Conservation (phyloP, 371 early-diverging fungal species). For the Mortierella sp. region DNA sequence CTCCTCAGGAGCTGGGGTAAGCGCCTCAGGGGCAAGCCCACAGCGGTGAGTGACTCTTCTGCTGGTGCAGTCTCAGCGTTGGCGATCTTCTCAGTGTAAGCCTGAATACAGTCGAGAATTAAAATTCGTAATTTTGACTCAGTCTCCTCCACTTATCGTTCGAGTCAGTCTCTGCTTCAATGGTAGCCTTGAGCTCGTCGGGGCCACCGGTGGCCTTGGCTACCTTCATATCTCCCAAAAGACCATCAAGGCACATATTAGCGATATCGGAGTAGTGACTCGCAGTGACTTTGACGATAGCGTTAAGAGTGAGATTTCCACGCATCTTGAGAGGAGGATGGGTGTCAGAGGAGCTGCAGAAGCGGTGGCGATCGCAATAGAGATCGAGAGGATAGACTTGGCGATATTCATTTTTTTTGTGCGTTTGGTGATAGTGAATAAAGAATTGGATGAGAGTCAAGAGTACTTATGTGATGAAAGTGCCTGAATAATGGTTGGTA, state of each 20-base stretch:
- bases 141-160: slow-evolving; percentile 36
- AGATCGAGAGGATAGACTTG: slow-evolving; percentile 36
- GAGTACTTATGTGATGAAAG: slow-evolving; percentile 4
- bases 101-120: slow-evolving; percentile 26
- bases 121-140: slow-evolving; percentile 18
- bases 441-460: not conserved
- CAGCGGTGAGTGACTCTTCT: slow-evolving; percentile 9
- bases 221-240: slow-evolving; percentile 27
- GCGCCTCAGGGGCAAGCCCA: slow-evolving; percentile 12
- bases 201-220: slow-evolving; percentile 50
- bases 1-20: not conserved
- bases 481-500: not conserved
- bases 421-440: not conserved
- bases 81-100: slow-evolving; percentile 50
- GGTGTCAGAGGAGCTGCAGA: slow-evolving; percentile 20
- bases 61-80: slow-evolving; percentile 35
- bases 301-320: slow-evolving; percentile 16
- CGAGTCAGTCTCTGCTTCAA: slow-evolving; percentile 22
- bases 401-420: slow-evolving; percentile 34
- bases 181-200: no score
- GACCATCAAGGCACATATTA: slow-evolving; percentile 17
- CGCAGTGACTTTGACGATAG: slow-evolving; percentile 28
- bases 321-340: slow-evolving; percentile 15
- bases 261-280: slow-evolving; percentile 37
- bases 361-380: slow-evolving; percentile 14